Conservation (phyloP, 2,329 filamentous ascomycete species). For the Macrophomina phaseolina region DNA sequence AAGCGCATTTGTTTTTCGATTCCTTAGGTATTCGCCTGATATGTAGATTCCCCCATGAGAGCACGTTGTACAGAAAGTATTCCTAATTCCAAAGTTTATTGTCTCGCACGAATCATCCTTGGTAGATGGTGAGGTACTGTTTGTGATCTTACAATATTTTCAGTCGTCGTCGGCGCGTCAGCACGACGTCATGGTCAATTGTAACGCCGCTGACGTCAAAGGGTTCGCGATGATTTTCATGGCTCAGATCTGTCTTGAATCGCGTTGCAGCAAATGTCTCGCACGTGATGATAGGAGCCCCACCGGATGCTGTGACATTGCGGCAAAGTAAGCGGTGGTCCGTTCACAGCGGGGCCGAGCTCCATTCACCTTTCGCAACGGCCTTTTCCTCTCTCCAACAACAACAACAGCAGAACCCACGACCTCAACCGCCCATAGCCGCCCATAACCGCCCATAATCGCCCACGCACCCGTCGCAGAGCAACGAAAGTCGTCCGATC, state of each 20-base stretch:
- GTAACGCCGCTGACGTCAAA: conserved; percentile 7
- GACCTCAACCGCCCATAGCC: too few species aligned
- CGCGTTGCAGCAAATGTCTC: background rate
- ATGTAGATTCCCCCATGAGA: conserved; percentile 24
- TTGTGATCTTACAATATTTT: too few species aligned
- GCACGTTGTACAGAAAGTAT: background rate
- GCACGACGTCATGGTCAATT: background rate
- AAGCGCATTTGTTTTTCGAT: background rate
- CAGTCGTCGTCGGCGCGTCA: too few species aligned
- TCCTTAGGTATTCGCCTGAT: background rate
- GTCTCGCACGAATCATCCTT: background rate
- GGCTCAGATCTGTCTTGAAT: background rate
- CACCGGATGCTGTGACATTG: too few species aligned
- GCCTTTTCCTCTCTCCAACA: background rate
- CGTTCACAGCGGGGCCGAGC: background rate
- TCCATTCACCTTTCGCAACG: background rate
- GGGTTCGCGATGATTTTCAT: background rate
- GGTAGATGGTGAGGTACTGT: background rate
- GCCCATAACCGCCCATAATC: too few species aligned
- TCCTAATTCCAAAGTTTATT: background rate
- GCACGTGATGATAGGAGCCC: background rate
- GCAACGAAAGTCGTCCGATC: too few species aligned
- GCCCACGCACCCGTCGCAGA: too few species aligned
- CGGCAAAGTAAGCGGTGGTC: background rate
- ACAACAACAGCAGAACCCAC: too few species aligned